These are phyloP conservation scores for Pyrrhoderma lamaoense DNA, from an alignment of 1,284 basidiomycete species.

Conservation along the genomic window DNA sequence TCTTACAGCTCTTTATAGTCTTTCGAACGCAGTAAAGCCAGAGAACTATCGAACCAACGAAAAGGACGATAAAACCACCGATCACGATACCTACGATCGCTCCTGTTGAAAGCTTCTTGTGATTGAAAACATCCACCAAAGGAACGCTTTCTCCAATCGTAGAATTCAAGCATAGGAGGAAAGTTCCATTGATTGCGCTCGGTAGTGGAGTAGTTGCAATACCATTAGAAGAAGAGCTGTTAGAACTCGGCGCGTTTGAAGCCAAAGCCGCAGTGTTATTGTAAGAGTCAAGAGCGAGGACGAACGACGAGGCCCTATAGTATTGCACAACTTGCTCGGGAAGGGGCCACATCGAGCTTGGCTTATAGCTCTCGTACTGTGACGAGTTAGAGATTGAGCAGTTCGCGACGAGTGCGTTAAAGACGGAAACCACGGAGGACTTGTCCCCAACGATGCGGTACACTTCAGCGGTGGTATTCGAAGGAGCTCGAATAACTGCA, in stretches of 20 bases:
- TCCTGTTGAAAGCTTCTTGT: neutral
- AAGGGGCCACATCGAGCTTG: constrained; percentile 12
- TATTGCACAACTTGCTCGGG: constrained; percentile 26
- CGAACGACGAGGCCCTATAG: constrained; percentile 25
- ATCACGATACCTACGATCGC: constrained; percentile 1
- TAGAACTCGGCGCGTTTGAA: constrained; percentile 16
- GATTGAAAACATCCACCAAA: constrained; percentile 13
- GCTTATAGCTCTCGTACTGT: constrained; percentile 7
- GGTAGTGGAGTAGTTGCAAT: constrained; percentile 20
- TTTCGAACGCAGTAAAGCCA: neutral
- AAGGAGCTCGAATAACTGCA: constrained; percentile 14
- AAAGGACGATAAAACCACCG: neutral
- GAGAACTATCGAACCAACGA: neutral
- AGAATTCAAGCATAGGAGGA: constrained; percentile 20
- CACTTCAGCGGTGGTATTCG: constrained; percentile 18
- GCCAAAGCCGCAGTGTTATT: constrained; percentile 23
- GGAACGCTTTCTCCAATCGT: constrained; percentile 20
- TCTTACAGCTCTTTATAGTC: neutral
- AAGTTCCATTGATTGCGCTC: constrained; percentile 16
- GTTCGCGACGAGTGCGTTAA: constrained; percentile 20
- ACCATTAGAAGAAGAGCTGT: constrained; percentile 7
- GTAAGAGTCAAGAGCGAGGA: constrained; percentile 23
- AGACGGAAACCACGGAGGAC: constrained; percentile 21
- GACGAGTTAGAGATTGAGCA: constrained; percentile 21
- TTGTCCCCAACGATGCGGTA: constrained; percentile 24